These are phyloP conservation scores for Ogataea methanolica DNA, from an alignment of 805 yeast genomes.

Conservation along the genomic window DNA sequence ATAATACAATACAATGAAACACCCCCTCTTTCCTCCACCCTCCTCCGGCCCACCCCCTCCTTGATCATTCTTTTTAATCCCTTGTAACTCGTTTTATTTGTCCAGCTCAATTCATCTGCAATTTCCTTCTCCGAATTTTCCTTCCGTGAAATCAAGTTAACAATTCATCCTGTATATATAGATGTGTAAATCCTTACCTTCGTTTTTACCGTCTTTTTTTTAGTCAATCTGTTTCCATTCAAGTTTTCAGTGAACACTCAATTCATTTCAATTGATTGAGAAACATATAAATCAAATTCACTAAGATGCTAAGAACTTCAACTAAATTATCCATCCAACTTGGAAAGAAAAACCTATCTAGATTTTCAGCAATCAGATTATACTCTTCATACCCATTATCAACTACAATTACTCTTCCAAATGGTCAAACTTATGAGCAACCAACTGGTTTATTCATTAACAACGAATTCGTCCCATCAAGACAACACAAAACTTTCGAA, in stretches of 20 bases:
- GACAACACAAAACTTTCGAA: slow-evolving; percentile 46
- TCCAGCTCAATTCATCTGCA: too few species aligned
- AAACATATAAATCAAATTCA: background rate
- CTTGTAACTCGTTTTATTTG: too few species aligned
- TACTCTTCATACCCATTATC: slow-evolving; percentile 33
- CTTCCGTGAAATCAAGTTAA: too few species aligned
- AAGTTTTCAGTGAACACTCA: background rate
- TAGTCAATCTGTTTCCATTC: too few species aligned
- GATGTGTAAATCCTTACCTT: too few species aligned
- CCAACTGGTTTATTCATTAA: slow-evolving; percentile 59
- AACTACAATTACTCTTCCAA: slow-evolving; percentile 51
- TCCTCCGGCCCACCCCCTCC: too few species aligned
- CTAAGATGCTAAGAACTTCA: slow-evolving; percentile 18
- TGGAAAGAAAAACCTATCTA: slow-evolving; percentile 6
- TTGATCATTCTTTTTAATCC: too few species aligned
- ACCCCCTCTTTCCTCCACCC: too few species aligned
- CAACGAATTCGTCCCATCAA: slow-evolving; percentile 49
- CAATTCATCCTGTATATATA: too few species aligned
- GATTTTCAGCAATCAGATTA: slow-evolving; percentile 16
- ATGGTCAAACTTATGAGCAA: slow-evolving; percentile 57
- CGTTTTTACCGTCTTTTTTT: too few species aligned
- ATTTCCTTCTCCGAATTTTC: too few species aligned
- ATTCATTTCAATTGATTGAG: background rate
- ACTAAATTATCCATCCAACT: slow-evolving; percentile 9
- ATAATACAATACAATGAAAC: too few species aligned